Percentiles rank a stretch among this genome's conserved stretches.
Conservation (phyloP, 225 moss, liverwort and hornwort species). For the Polytrichum formosum region DNA sequence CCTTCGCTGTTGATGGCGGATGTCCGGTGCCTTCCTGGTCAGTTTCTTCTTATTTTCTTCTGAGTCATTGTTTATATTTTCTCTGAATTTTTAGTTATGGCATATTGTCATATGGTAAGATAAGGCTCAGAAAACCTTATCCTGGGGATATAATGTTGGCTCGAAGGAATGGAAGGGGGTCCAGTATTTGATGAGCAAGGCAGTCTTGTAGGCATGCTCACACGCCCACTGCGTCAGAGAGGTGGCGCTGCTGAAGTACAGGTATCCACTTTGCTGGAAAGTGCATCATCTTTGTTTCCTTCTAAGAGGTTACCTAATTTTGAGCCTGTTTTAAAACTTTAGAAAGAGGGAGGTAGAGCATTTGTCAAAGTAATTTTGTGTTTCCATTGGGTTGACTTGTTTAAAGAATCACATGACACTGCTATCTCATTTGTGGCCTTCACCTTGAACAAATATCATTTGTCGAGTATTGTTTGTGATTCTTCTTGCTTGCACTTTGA, state of each 20-base stretch:
- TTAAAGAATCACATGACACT: too few relatives aligned
- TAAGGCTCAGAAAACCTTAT: background rate
- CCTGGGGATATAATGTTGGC: background rate
- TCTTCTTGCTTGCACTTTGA: too few relatives aligned
- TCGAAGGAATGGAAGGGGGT: constrained; percentile 96
- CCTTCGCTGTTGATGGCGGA: constrained; percentile 96
- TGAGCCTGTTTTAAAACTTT: background rate
- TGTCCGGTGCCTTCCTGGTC: constrained; percentile 95
- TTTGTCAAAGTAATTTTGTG: too few relatives aligned
- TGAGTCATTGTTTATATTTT: background rate
- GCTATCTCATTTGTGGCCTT: too few relatives aligned
- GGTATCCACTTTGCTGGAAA: constrained; percentile 27
- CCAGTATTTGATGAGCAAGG: constrained; percentile 90
- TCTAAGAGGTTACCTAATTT: background rate
- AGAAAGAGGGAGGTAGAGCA: too few relatives aligned
- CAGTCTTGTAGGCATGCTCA: constrained; percentile 88
- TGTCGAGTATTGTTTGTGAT: too few relatives aligned
- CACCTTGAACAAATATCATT: too few relatives aligned
- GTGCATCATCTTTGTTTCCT: background rate
- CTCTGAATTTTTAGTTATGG: background rate
- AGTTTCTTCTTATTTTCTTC: constrained; percentile 12
- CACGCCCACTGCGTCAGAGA: constrained; percentile 87
- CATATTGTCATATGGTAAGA: background rate
- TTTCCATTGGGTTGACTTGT: too few relatives aligned
- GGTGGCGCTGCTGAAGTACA: constrained; percentile 94